Evolutionary conservation across 2,329 filamentous ascomycete genomes (phyloP).

Genomic region (Fusarium udum): DNA sequence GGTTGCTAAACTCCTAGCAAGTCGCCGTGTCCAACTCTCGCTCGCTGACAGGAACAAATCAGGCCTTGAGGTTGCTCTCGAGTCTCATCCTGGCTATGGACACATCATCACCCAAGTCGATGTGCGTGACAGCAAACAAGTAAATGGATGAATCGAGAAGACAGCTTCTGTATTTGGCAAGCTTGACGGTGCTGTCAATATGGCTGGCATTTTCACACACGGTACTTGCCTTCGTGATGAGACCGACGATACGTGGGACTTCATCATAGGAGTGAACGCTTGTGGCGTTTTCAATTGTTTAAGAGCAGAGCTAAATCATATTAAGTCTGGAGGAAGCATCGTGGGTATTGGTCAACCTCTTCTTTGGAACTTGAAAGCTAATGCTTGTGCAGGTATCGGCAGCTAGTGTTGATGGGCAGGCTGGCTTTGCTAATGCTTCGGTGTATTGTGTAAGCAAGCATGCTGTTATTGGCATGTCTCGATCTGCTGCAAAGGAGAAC

Average conservation of each 20-base stretch:
- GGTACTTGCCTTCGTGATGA: neutral
- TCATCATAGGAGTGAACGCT: neutral
- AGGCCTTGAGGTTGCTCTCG: neutral
- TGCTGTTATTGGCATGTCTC: neutral
- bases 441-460: neutral
- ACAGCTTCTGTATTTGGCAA: neutral
- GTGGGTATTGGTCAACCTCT: fast-evolving
- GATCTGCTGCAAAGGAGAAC: neutral
- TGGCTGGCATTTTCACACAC: neutral
- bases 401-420: neutral
- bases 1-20: neutral
- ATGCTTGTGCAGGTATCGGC: neutral
- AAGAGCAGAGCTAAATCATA: neutral
- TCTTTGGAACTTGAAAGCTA: neutral
- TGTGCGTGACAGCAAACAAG: neutral
- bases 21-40: neutral
- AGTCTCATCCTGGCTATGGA: fast-evolving
- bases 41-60: neutral
- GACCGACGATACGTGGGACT: neutral
- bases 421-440: neutral
- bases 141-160: fast-evolving
- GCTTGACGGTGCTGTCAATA: neutral
- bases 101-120: neutral
- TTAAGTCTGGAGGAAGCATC: neutral
- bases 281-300: neutral